Conservation (phyloP, 1,139 yeast species). For the Suhomyces atakaporum region DNA sequence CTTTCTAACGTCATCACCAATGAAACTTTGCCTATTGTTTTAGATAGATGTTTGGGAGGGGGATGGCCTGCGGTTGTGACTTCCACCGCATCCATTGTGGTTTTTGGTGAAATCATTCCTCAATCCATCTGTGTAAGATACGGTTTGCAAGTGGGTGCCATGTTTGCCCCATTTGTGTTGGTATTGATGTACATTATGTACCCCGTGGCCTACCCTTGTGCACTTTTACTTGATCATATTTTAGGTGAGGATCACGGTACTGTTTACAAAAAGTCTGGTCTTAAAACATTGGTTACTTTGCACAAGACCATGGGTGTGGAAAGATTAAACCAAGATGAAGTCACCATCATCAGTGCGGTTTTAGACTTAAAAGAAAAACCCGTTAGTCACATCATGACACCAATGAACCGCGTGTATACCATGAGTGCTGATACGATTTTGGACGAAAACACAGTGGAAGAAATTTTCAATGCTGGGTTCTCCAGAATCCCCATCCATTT, state of each 20-base stretch:
- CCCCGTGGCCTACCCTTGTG: constrained; percentile 92
- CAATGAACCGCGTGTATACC: constrained; percentile 86
- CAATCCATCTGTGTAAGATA: constrained; percentile 91
- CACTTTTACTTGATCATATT: constrained; percentile 73
- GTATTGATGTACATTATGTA: constrained; percentile 85
- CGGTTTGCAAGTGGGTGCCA: constrained; percentile 89
- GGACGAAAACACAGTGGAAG: constrained; percentile 84
- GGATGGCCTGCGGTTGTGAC: constrained; percentile 97
- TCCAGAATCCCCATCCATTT: constrained; percentile 94
- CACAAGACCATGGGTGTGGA: constrained; percentile 97
- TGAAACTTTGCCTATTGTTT: constrained; percentile 91
- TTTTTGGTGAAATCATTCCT: constrained; percentile 96
- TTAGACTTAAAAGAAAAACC: constrained; percentile 90
- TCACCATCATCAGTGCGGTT: constrained; percentile 92
- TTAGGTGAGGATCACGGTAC: constrained; percentile 98
- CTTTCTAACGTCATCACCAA: constrained; percentile 90
- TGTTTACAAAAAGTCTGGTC: constrained; percentile 86
- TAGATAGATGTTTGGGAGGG: constrained; percentile 91
- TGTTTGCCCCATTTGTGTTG: constrained; percentile 86
- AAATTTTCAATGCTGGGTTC: constrained; percentile 91
- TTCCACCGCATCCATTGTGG: constrained; percentile 88
- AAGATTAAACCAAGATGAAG: constrained; percentile 90
- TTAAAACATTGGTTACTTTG: constrained; percentile 88
- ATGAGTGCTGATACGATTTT: constrained; percentile 82
- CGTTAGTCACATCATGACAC: constrained; percentile 89